A percentile compares a stretch with the other conserved stretches of the same genome.
Evolutionary conservation across 1,284 basidiomycete genomes (phyloP).

Genomic region (Leccinum fallax): DNA sequence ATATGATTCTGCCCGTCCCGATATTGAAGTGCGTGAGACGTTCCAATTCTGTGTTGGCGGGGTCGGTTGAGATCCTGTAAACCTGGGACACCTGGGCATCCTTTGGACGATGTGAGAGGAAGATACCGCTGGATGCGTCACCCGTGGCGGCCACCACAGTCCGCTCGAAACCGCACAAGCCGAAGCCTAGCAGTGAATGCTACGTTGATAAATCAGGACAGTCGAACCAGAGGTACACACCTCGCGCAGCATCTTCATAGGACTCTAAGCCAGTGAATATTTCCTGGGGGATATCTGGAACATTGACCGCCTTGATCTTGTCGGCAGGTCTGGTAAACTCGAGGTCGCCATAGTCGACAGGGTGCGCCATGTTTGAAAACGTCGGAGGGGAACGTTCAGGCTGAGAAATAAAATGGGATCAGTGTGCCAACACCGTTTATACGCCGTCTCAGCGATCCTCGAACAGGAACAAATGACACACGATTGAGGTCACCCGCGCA

Average conservation of each 20-base stretch:
- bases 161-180: slow-evolving; percentile 26
- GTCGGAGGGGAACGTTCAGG: neutral
- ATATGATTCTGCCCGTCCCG: slow-evolving; percentile 38
- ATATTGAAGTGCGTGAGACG: slow-evolving; percentile 41
- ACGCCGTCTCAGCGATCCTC: neutral
- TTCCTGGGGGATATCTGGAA: slow-evolving; percentile 30
- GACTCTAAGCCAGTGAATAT: slow-evolving; percentile 37
- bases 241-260: slow-evolving; percentile 41
- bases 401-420: neutral
- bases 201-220: too few species aligned
- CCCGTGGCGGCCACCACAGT: slow-evolving; percentile 12
- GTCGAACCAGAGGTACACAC: slow-evolving; percentile 10
- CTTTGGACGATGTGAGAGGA: slow-evolving; percentile 39
- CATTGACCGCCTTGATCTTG: slow-evolving; percentile 40
- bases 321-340: slow-evolving; percentile 36
- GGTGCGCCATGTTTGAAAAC: slow-evolving; percentile 18
- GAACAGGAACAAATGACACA: slow-evolving; percentile 6
- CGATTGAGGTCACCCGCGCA: neutral
- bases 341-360: slow-evolving; percentile 31
- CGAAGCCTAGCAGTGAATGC: slow-evolving; percentile 24
- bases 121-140: slow-evolving; percentile 24
- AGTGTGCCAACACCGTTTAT: slow-evolving; percentile 7
- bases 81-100: slow-evolving; percentile 40
- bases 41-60: slow-evolving; percentile 29
- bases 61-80: slow-evolving; percentile 34